Percentiles rank a stretch among this genome's conserved stretches.
Evolutionary conservation across 495 filamentous ascomycete genomes (phyloP).

Genomic region (Penicillium antarcticum): DNA sequence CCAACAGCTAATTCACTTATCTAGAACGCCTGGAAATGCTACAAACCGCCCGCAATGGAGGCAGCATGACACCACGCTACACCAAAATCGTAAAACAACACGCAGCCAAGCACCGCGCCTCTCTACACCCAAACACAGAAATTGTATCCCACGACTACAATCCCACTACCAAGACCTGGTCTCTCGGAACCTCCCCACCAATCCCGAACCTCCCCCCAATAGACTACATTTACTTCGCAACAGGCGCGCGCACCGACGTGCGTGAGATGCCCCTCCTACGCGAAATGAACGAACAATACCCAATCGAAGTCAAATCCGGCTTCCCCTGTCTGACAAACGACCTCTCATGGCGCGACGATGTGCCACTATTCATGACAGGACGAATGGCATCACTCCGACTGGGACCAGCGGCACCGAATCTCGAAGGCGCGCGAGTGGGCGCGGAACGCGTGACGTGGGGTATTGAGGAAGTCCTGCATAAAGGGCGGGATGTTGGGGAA

Average conservation of each 20-base stretch:
- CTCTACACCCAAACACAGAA: conserved; percentile 48
- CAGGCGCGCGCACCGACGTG: conserved; percentile 52
- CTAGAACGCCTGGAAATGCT: conserved; percentile 56
- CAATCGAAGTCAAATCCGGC: conserved; percentile 49
- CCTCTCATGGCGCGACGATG: conserved; percentile 56
- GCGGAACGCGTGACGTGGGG: conserved; percentile 62
- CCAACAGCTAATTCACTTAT: not conserved
- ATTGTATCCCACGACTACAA: conserved; percentile 37
- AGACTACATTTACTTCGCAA: conserved; percentile 65
- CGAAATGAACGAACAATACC: conserved; percentile 48
- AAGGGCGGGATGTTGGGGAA: conserved; percentile 18
- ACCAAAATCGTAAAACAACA: conserved; percentile 51
- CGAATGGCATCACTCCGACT: conserved; percentile 54
- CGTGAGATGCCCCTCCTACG: conserved; percentile 47
- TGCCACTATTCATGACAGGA: conserved; percentile 61
- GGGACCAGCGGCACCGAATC: conserved; percentile 59
- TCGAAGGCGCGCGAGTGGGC: conserved; percentile 60
- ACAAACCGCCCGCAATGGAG: conserved; percentile 55
- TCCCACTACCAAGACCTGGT: conserved; percentile 43
- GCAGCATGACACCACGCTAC: conserved; percentile 58
- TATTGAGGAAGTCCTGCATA: conserved; percentile 48
- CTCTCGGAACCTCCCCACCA: conserved; percentile 43
- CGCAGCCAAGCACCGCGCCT: conserved; percentile 37
- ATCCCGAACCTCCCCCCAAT: conserved; percentile 49
- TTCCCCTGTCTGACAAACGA: conserved; percentile 63